Conservation (phyloP, 192 early-diverging fungal species). For the Coemansia erecta region DNA sequence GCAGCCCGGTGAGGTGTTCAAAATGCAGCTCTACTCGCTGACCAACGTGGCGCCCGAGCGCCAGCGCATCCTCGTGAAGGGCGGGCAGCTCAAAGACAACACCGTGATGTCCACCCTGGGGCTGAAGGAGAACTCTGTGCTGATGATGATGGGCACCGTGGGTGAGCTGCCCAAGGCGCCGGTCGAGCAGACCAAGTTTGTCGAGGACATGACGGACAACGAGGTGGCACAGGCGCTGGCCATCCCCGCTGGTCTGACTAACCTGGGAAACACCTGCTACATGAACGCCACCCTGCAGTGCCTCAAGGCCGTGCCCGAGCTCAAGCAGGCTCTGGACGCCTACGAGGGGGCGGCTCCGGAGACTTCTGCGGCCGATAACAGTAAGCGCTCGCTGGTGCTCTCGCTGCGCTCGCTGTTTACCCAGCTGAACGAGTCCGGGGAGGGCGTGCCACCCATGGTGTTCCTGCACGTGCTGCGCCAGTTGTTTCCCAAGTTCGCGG, state of each 20-base stretch:
- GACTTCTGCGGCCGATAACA: background rate
- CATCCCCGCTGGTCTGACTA: constrained; percentile 85
- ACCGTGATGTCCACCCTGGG: constrained; percentile 70
- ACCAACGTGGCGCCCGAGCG: constrained; percentile 89
- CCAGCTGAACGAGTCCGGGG: constrained; percentile 66
- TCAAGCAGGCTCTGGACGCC: constrained; percentile 64
- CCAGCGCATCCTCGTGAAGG: constrained; percentile 94
- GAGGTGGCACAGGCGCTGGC: constrained; percentile 85
- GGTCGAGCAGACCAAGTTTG: constrained; percentile 64
- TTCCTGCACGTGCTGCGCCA: constrained; percentile 79
- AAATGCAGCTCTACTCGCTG: constrained; percentile 83
- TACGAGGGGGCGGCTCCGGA: too few species aligned
- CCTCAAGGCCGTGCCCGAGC: constrained; percentile 82
- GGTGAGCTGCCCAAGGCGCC: constrained; percentile 91
- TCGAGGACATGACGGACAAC: constrained; percentile 91
- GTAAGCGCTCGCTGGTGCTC: constrained; percentile 59
- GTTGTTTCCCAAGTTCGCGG: constrained; percentile 84
- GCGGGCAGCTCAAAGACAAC: constrained; percentile 89
- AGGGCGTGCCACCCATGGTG: constrained; percentile 71
- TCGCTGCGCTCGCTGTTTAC: constrained; percentile 73
- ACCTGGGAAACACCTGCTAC: constrained; percentile 91
- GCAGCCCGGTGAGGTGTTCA: constrained; percentile 77
- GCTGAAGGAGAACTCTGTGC: constrained; percentile 65
- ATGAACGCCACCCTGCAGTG: constrained; percentile 94
- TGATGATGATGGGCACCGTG: constrained; percentile 94